Percentiles rank a stretch among this genome's conserved stretches.
phyloP scores from a whole-genome alignment of 2,329 filamentous ascomycete genomes.

The Paracoccidioides lutzii region DNA sequence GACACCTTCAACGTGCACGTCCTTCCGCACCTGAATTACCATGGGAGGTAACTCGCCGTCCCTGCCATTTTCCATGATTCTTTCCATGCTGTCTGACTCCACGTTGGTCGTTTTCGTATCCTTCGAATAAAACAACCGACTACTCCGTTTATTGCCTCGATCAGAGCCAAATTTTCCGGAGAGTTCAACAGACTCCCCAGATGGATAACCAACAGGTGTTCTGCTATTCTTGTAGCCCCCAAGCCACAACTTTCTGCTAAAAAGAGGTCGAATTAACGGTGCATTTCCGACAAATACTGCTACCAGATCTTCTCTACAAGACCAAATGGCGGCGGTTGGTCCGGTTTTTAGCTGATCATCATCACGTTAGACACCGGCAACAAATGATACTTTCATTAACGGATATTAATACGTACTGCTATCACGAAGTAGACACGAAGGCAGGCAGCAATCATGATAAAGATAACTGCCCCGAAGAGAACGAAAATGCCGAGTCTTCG shows the following conservation, averaged over 20 bases:
- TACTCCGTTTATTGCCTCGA: background rate
- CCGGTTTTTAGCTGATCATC: slow-evolving; percentile 1
- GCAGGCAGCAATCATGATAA: slow-evolving; percentile 22
- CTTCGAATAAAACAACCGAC: background rate
- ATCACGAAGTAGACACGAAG: slow-evolving; percentile 20
- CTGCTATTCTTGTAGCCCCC: background rate
- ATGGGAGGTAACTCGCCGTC: background rate
- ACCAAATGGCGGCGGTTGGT: slow-evolving; percentile 24
- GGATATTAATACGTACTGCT: slow-evolving; percentile 13
- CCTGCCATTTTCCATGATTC: background rate
- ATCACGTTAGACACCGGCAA: background rate
- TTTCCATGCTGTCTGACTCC: slow-evolving; percentile 1
- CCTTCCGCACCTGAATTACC: slow-evolving; percentile 1
- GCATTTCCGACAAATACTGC: slow-evolving; percentile 28
- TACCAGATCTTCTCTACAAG: slow-evolving; percentile 28
- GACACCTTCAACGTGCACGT: background rate
- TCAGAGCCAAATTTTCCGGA: background rate
- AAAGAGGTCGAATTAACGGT: slow-evolving; percentile 22
- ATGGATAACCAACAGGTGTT: background rate
- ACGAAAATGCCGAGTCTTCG: slow-evolving; percentile 22
- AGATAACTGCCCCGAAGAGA: slow-evolving; percentile 23
- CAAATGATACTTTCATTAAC: background rate
- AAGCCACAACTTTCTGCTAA: background rate
- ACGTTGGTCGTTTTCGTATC: background rate
- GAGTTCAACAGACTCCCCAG: background rate